Conservation (phyloP, 2,329 filamentous ascomycete genomes). For the Colletotrichum sp. region DNA sequence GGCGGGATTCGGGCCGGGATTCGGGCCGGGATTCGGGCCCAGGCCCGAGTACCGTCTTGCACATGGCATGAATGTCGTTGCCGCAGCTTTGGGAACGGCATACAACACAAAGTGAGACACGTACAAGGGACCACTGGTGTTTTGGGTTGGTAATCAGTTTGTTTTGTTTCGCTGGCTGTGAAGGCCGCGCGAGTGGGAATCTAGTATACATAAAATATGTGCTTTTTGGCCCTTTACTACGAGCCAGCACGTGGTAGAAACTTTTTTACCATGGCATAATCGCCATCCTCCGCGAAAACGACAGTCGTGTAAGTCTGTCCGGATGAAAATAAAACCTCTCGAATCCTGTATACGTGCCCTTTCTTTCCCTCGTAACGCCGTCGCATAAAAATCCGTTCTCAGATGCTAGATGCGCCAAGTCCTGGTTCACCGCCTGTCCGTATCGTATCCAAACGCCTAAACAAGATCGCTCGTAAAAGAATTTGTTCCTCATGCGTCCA, state of each 20-base stretch:
- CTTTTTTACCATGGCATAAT: slow-evolving; percentile 7
- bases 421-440: neutral
- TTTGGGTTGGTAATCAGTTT: neutral
- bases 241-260: neutral
- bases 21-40: no score
- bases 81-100: neutral
- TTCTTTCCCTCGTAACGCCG: slow-evolving; percentile 12
- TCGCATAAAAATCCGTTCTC: slow-evolving; percentile 1
- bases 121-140: neutral
- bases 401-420: slow-evolving; percentile 8
- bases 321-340: neutral
- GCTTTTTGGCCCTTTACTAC: neutral
- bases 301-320: neutral
- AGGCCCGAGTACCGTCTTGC: no score
- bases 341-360: neutral
- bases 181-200: neutral
- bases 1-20: no score
- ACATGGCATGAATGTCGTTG: slow-evolving; percentile 1
- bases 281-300: neutral
- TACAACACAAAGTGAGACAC: neutral
- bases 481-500: slow-evolving; percentile 19
- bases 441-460: slow-evolving; percentile 13
- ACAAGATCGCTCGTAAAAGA: slow-evolving; percentile 6
- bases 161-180: slow-evolving; percentile 4
- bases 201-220: slow-evolving; percentile 12